These are phyloP conservation scores for Climacium dendroides DNA, from an alignment of 225 moss, liverwort and hornwort species.

Conservation along the genomic window DNA sequence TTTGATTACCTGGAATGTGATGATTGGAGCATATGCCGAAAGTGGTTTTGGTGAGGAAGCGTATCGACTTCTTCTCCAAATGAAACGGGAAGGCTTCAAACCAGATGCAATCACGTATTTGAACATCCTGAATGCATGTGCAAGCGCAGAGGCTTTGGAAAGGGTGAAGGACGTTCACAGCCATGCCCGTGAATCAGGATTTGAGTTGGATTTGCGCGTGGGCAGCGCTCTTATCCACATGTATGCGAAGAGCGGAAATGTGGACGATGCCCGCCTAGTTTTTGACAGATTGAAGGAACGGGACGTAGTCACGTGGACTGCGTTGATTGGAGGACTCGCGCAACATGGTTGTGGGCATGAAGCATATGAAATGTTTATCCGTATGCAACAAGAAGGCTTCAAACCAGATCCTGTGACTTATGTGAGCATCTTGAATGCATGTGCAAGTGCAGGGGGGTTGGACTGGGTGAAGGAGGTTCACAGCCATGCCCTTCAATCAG, in stretches of 20 bases:
- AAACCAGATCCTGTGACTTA: not conserved
- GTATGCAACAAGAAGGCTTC: not conserved
- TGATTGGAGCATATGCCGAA: not conserved
- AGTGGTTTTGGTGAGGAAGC: not conserved
- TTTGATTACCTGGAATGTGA: conserved; percentile 1
- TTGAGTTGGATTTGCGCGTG: not conserved
- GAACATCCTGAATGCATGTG: not conserved
- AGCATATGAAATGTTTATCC: not conserved
- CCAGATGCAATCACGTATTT: not conserved
- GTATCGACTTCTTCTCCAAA: not conserved
- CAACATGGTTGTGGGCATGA: not conserved
- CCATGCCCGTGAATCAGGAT: not conserved
- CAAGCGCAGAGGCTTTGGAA: not conserved
- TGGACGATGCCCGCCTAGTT: not conserved
- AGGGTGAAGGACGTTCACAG: not conserved
- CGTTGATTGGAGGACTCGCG: not conserved
- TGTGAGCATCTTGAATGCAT: not conserved
- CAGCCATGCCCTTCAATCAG: not conserved
- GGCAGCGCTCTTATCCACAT: not conserved
- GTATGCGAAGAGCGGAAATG: not conserved
- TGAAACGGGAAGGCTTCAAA: not conserved
- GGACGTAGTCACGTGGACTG: not conserved
- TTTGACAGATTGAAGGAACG: not conserved
- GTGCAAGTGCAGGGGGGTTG: not conserved
- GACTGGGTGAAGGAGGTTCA: not conserved